Conservation (phyloP, 2,329 filamentous ascomycete species). For the Verticillium tricorpus region DNA sequence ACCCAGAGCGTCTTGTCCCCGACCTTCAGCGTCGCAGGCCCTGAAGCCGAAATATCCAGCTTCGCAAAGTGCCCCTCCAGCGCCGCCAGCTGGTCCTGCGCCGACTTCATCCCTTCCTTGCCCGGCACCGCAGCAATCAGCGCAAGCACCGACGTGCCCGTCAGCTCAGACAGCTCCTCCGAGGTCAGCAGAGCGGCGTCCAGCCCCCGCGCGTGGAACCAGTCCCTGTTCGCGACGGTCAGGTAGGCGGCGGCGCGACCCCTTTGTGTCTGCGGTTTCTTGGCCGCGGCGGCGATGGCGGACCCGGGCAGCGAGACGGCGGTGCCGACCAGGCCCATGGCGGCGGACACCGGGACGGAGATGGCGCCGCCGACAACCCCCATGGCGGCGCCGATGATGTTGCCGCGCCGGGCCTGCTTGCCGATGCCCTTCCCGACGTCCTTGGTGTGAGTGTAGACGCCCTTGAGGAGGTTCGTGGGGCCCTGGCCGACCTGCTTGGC, state of each 20-base stretch:
- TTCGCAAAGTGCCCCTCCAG: constrained; percentile 19
- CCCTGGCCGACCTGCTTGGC: constrained; percentile 13
- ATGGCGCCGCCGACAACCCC: constrained; percentile 32
- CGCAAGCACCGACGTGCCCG: constrained; percentile 26
- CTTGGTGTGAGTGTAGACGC: constrained; percentile 30
- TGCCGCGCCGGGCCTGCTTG: constrained; percentile 30
- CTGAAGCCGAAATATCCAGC: constrained; percentile 17
- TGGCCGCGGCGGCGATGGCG: constrained; percentile 26
- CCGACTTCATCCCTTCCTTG: constrained; percentile 5
- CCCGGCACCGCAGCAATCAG: constrained; percentile 34
- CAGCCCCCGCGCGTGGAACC: constrained; percentile 34
- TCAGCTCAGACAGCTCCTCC: constrained; percentile 18
- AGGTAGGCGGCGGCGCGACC: constrained; percentile 37
- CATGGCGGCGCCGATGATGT: constrained; percentile 32
- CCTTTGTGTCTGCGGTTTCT: constrained; percentile 33
- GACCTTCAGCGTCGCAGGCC: constrained; percentile 3
- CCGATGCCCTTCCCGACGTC: constrained; percentile 29
- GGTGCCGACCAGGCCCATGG: constrained; percentile 29
- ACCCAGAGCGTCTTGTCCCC: constrained; percentile 28
- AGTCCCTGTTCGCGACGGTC: constrained; percentile 36
- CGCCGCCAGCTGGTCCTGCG: constrained; percentile 12
- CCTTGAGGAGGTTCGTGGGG: constrained; percentile 25
- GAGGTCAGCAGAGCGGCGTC: constrained; percentile 30
- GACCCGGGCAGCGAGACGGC: constrained; percentile 26
- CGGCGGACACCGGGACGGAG: constrained; percentile 31